Evolutionary conservation across 2,329 filamentous ascomycete genomes (phyloP).

Genomic region (Ophiosphaerella narmari): DNA sequence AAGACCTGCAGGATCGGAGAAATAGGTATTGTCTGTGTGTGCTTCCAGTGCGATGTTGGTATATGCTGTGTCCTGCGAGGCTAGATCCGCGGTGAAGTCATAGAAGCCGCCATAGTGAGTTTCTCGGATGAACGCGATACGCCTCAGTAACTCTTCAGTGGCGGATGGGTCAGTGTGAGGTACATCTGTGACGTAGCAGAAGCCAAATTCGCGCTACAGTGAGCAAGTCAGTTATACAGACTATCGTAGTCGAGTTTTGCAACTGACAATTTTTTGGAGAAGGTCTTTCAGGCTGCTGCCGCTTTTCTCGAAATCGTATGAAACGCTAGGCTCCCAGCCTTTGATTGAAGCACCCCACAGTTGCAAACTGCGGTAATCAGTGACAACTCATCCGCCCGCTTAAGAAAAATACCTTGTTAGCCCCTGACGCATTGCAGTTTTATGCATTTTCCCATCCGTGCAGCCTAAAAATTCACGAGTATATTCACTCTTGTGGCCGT

Average conservation of each 20-base stretch:
- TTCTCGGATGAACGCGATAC: slow-evolving; percentile 82
- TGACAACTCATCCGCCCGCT: slow-evolving; percentile 2
- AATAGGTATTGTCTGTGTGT: slow-evolving; percentile 96
- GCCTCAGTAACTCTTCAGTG: slow-evolving; percentile 75
- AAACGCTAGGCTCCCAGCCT: slow-evolving; percentile 8
- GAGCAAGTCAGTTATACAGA: slow-evolving; percentile 10
- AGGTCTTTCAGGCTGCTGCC: slow-evolving; percentile 50
- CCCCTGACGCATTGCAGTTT: slow-evolving; percentile 40
- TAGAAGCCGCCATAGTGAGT: slow-evolving; percentile 89
- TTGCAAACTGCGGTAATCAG: slow-evolving; percentile 35
- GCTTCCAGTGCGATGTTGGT: slow-evolving; percentile 80
- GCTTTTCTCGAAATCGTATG: neutral
- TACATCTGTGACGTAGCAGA: slow-evolving; percentile 73
- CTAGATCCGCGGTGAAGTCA: slow-evolving; percentile 88
- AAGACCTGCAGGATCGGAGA: slow-evolving; percentile 86
- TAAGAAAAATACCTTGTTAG: slow-evolving; percentile 20
- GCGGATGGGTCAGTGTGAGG: slow-evolving; percentile 60
- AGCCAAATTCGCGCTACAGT: slow-evolving; percentile 69
- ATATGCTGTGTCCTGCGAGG: slow-evolving; percentile 88
- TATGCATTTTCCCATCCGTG: slow-evolving; percentile 45
- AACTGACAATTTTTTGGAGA: slow-evolving; percentile 63
- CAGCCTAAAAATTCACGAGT: slow-evolving; percentile 62
- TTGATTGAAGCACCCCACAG: slow-evolving; percentile 44
- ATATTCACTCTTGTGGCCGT: slow-evolving; percentile 72
- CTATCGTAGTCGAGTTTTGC: neutral